Percentiles rank a stretch among this genome's conserved stretches.
Evolutionary conservation across 1,139 yeast genomes (phyloP).

Genomic region (Hemisphaericaspora xylanilytica): DNA sequence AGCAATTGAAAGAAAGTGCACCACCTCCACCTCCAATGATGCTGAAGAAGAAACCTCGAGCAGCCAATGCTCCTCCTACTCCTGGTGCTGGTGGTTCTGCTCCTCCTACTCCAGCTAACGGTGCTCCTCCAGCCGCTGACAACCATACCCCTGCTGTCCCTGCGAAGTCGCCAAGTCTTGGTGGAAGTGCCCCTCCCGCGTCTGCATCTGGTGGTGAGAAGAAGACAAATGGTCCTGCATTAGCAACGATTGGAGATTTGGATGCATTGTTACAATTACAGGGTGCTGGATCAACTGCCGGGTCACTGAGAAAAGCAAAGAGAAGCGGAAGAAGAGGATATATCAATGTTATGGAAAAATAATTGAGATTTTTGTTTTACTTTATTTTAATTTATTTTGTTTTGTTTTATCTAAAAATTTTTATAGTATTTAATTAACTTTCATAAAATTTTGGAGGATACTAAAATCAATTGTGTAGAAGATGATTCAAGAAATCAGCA

Average conservation of each 20-base stretch:
- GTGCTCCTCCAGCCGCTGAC: conserved; percentile 11
- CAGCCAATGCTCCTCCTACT: conserved; percentile 13
- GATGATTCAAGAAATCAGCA: too few relatives aligned
- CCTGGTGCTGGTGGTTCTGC: conserved; percentile 5
- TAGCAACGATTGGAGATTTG: conserved; percentile 49
- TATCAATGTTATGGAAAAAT: conserved; percentile 66
- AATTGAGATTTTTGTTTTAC: not conserved
- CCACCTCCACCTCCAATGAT: conserved; percentile 77
- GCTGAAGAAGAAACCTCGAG: conserved; percentile 33
- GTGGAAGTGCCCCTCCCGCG: conserved; percentile 5
- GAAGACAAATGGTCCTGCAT: conserved; percentile 18
- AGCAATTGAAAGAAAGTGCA: conserved; percentile 55
- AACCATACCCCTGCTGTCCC: too few relatives aligned
- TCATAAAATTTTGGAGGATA: too few relatives aligned
- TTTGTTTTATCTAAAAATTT: not conserved
- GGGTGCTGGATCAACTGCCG: conserved; percentile 32
- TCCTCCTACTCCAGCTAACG: conserved; percentile 12
- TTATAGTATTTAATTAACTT: not conserved
- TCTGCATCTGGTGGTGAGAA: conserved; percentile 2
- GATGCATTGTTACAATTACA: conserved; percentile 66
- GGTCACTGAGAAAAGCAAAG: conserved; percentile 51
- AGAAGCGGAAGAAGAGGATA: conserved; percentile 73
- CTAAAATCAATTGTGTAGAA: too few relatives aligned
- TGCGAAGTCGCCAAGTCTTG: conserved; percentile 8
- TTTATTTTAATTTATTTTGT: too few relatives aligned